Base-by-base conservation (phyloP, 2,329 filamentous ascomycete genomes). In the Ophiosphaerella herpotricha region DNA sequence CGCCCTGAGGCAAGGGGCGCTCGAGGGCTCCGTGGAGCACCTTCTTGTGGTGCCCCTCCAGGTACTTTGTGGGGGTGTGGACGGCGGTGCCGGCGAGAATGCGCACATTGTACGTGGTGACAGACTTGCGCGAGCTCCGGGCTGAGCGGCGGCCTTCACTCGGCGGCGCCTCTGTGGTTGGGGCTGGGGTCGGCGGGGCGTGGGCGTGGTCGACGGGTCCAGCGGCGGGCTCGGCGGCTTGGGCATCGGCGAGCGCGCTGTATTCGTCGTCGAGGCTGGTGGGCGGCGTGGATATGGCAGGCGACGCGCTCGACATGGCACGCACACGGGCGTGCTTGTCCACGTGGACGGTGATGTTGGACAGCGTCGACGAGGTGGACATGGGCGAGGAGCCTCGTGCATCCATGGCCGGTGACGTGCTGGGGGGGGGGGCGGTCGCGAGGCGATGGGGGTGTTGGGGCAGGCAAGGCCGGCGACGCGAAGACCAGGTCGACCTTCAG, bases 21-120 rank as follows among this genome's bases (percentile, higher is more conserved):
- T 70, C 63, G 5, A 70, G 39, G 2, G 55, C 54, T 39, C 66
- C 68, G 48, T 71, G 69, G 38, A 72, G 48, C 13, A 73, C 69
- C 49, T 67, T 73, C 47, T 67, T 66, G 55, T 70, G 70, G 35
- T 73, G 70, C 48, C 70, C 70, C 48, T 74, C 63, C 26, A 74
- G 58, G 50, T 74, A 74, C 36, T 74, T 73, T 32, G 67, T 71
- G 74, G 79, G 73, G 75, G 80, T 84, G 58, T 87, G 85, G 37
- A 81, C 78, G 24, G 81, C 79, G 40, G 83, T 88, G 58, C 85
- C 85, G 50, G 79, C 81, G 43, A 88, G 77, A 60, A 82, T 80
- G 56, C 83, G 78, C 13, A 88, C 74, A 61, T 90, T 90, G 74
- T 90, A 90, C 13, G 85, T 82, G 11, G 82, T 80, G 14, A 84